Conservation (phyloP, 139 green algal genomes). For the Coccomyxa sp. region DNA sequence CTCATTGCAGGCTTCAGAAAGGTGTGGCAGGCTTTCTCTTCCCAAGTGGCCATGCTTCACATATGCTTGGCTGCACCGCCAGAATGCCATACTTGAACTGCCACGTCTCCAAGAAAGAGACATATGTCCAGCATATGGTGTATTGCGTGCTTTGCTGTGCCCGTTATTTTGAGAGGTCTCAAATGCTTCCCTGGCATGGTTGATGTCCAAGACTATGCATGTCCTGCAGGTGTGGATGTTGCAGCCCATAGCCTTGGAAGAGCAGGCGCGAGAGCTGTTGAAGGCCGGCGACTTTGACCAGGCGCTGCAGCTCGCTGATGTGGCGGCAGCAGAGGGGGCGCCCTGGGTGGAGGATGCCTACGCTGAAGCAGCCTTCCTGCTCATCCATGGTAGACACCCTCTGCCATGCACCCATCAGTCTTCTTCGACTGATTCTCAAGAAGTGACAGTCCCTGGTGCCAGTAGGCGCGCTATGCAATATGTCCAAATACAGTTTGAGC, state of each 20-base stretch:
- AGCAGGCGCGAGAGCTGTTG: conserved; percentile 63
- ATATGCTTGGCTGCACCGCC: background rate
- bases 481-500: no score
- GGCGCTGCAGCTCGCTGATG: conserved; percentile 34
- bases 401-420: background rate
- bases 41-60: background rate
- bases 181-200: background rate
- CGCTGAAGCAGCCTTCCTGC: conserved; percentile 60
- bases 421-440: no score
- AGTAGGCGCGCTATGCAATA: no score
- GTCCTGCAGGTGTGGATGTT: conserved; percentile 38
- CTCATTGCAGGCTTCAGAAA: conserved; percentile 28
- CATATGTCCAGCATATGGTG: no score
- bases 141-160: no score
- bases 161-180: background rate
- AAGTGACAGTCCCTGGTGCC: no score
- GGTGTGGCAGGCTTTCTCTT: background rate
- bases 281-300: conserved; percentile 33
- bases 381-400: conserved; percentile 37
- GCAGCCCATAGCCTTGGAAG: conserved; percentile 48
- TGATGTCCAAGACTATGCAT: background rate
- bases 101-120: no score
- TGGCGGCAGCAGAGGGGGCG: conserved; percentile 9
- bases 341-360: conserved; percentile 47
- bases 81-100: no score